A percentile compares a stretch with the other conserved stretches of the same genome.
Evolutionary conservation across 2,329 filamentous ascomycete species (phyloP).

Genomic region (Daldinia sp.): DNA sequence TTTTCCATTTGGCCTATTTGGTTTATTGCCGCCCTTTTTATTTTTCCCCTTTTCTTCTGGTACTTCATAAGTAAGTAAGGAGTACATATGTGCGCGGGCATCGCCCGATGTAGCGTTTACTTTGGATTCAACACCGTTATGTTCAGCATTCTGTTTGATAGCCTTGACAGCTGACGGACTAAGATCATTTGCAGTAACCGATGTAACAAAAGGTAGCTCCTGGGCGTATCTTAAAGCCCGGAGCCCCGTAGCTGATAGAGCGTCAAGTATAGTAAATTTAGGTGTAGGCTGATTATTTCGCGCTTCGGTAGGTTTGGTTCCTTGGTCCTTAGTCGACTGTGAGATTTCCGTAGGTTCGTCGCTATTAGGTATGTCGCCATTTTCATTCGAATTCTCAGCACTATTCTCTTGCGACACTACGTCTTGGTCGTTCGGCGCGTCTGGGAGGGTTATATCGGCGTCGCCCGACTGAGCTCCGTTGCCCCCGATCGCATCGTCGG

Average conservation of each 20-base stretch:
- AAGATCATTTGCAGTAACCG: slow-evolving; percentile 89
- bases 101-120: slow-evolving; percentile 81
- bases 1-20: slow-evolving; percentile 60
- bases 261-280: slow-evolving; percentile 87
- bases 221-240: slow-evolving; percentile 90
- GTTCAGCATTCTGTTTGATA: slow-evolving; percentile 83
- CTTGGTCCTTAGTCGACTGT: slow-evolving; percentile 27
- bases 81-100: slow-evolving; percentile 92
- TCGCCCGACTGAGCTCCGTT: slow-evolving; percentile 11
- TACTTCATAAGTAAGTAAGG: slow-evolving; percentile 64
- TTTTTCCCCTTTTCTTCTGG: slow-evolving; percentile 52
- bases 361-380: slow-evolving; percentile 2
- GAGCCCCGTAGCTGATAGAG: slow-evolving; percentile 90
- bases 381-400: neutral
- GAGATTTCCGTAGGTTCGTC: slow-evolving; percentile 21
- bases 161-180: slow-evolving; percentile 78
- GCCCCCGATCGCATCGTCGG: slow-evolving; percentile 6
- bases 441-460: slow-evolving; percentile 34
- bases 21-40: slow-evolving; percentile 49
- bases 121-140: slow-evolving; percentile 78
- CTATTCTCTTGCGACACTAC: slow-evolving; percentile 7
- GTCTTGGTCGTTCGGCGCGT: slow-evolving; percentile 28
- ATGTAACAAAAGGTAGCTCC: slow-evolving; percentile 85
- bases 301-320: slow-evolving; percentile 22
- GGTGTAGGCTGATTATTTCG: slow-evolving; percentile 43